Evolutionary conservation across 1,284 basidiomycete genomes (phyloP), one percentile per base, ranked within the genome.

Genomic region (Fomitopsis betulina): DNA sequence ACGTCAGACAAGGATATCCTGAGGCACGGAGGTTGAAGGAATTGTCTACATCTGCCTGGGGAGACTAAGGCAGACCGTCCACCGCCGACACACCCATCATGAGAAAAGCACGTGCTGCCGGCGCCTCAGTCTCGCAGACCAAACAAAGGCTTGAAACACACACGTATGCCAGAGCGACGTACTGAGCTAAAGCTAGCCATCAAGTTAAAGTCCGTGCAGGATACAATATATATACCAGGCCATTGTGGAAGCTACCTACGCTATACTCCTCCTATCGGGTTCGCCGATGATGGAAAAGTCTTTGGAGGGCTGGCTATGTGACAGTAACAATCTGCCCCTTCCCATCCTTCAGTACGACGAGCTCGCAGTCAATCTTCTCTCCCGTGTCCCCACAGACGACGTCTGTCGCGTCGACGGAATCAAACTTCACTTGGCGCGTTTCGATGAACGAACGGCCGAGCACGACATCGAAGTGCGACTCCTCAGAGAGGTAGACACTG

Each of bases 381-480:
- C 93, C 93, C 1, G 89, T 94, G 73, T 98, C 96, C 77, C 95
- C 84, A 70, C 96, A 98, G 1, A 93, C 85, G 30, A 99, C 88
- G 65, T 90, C 89, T 13, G 96, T 98, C 57, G 89, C 89, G 72
- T 99, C 96, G 39, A 89, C 76, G 0, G 87, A 78, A 68, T 91
- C 91, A 25, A 85, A 86, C 72, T 87, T 87, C 64, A 99, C 86
- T 65, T 90, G 88, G 66, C 96, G 83, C 69, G 86, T 87, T 75
- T 99, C 97, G 73, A 96, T 90, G 78, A 98, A 99, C 33, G 91
- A 89, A 43, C 96, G 83, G 3, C 96, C 96, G 2, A 99, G 82
- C 21, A 98, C 92, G 53, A 98, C 93, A 66, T 98, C 96, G 75
- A 99, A 99, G 72, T 98, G 96, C 23, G 89, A 88, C 73, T 98